Evolutionary conservation across 1,284 basidiomycete species (phyloP).

Genomic region (Cerrena zonata): DNA sequence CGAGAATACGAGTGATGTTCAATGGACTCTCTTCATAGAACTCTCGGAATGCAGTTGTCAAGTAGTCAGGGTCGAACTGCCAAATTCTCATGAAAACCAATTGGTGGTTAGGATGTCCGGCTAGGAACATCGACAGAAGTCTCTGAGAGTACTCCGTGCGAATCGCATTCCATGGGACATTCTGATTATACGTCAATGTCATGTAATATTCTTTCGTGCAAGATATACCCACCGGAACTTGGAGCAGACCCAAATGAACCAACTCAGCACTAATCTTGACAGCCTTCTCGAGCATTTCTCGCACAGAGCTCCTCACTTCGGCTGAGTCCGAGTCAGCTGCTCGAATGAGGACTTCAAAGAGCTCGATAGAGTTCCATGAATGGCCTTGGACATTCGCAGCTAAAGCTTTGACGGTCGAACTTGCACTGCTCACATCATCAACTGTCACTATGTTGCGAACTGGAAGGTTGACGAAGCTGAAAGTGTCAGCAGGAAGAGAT

Average conservation of each 20-base stretch:
- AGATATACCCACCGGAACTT: conserved; percentile 73
- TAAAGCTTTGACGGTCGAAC: conserved; percentile 81
- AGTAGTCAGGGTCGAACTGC: conserved; percentile 81
- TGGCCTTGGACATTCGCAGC: conserved; percentile 83
- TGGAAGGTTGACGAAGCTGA: conserved; percentile 84
- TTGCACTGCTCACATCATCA: conserved; percentile 77
- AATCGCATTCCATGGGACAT: conserved; percentile 83
- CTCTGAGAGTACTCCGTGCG: conserved; percentile 83
- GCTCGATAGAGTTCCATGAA: conserved; percentile 90
- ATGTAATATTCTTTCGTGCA: no score
- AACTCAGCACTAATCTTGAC: conserved; percentile 90
- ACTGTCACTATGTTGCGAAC: conserved; percentile 77
- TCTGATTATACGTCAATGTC: conserved; percentile 29
- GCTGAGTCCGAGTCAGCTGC: conserved; percentile 65
- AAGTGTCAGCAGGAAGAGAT: conserved; percentile 81
- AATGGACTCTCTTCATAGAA: conserved; percentile 90
- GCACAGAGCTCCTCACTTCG: conserved; percentile 70
- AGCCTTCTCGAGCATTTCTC: conserved; percentile 88
- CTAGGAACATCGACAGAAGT: conserved; percentile 86
- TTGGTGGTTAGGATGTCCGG: conserved; percentile 88
- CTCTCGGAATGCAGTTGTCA: conserved; percentile 82
- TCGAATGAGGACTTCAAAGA: conserved; percentile 84
- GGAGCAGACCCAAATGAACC: conserved; percentile 87
- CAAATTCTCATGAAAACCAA: conserved; percentile 95
- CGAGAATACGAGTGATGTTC: conserved; percentile 90